Evolutionary conservation across 345 rosid species (phyloP), one percentile per base, ranked within the genome.

Genomic region (Chamaenerion angustifolium): DNA sequence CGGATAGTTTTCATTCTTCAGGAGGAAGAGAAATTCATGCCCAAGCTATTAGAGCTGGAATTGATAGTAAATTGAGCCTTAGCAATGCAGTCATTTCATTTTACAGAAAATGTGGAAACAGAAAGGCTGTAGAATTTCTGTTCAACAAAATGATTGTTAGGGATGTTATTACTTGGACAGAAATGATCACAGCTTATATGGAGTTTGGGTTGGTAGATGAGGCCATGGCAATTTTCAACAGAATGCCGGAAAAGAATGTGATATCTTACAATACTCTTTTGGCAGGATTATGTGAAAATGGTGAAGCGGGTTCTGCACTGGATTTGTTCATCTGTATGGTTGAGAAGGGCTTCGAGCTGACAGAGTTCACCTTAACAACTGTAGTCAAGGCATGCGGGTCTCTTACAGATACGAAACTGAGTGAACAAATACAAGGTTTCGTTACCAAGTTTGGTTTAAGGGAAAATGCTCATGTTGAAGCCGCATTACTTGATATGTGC

Each of bases 401-500:
- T 66, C 64, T 76, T 48, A 49, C 46, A 51, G 57, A 65, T 17
- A 56, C 31, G 23, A 71, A 67, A 57, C 48, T 71, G 40, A 76
- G 95, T 43, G 74, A 71, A 56, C 95, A 89, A 71, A 52, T 89
- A 57, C 95, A 85, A 16, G 97, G 82, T 31, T 77, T 85, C 57
- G 51, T 74, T 62, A 25, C 66, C 1, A 89, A 85, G 80, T 77
- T 71, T 50, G 90, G 94, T 66, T 68, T 46, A 40, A 60, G 54
- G 61, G 73, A 70, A 23, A 85, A 81, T 70, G 67, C 59, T 69
- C 67, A 49, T 61, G 76, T 83, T 55, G 79, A 76, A 51, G 68
- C 84, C 40, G 85, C 90, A 40, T 64, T 89, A 70, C 65, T 85
- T 49, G 86, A 89, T 65, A 85, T 83, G 94, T 81, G 76, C 68